A percentile compares a stretch with the other conserved stretches of the same genome.
Evolutionary conservation across 192 early-diverging fungal species (phyloP).

Genomic region (Coemansia sp.): DNA sequence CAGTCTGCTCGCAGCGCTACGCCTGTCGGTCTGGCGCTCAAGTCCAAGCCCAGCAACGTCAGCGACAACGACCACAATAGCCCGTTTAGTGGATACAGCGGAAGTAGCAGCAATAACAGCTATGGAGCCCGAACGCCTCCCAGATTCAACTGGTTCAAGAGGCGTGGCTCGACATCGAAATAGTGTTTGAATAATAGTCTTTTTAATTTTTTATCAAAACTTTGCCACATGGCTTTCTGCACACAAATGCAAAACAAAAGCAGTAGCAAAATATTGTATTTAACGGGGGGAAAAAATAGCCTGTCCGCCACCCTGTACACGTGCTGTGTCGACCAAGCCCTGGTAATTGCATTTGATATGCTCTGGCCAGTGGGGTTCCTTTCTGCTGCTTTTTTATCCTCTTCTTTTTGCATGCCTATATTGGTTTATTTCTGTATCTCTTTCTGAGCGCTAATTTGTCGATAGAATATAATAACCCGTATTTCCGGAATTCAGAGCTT

Average conservation of each 20-base stretch:
- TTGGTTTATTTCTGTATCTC: too few relatives aligned
- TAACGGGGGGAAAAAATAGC: too few relatives aligned
- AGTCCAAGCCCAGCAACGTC: slow-evolving; percentile 42
- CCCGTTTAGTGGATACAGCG: slow-evolving; percentile 2
- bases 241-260: neutral
- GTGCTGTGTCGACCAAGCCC: too few relatives aligned
- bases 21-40: slow-evolving; percentile 15
- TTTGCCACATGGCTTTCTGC: neutral
- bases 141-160: slow-evolving; percentile 56
- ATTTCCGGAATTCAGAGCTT: too few relatives aligned
- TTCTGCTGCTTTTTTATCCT: too few relatives aligned
- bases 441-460: too few relatives aligned
- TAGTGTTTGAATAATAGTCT: neutral
- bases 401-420: too few relatives aligned
- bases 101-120: slow-evolving; percentile 11
- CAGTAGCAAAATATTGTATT: too few relatives aligned
- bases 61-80: slow-evolving; percentile 29
- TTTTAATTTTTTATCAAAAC: neutral
- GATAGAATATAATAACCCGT: too few relatives aligned
- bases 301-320: too few relatives aligned
- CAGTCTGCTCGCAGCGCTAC: slow-evolving; percentile 8
- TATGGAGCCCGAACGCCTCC: slow-evolving; percentile 27
- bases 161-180: slow-evolving; percentile 54
- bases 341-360: too few relatives aligned
- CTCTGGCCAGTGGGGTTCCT: too few relatives aligned